Base-by-base conservation (phyloP, 2,329 filamentous ascomycete species). In the Neonectria magnoliae region DNA sequence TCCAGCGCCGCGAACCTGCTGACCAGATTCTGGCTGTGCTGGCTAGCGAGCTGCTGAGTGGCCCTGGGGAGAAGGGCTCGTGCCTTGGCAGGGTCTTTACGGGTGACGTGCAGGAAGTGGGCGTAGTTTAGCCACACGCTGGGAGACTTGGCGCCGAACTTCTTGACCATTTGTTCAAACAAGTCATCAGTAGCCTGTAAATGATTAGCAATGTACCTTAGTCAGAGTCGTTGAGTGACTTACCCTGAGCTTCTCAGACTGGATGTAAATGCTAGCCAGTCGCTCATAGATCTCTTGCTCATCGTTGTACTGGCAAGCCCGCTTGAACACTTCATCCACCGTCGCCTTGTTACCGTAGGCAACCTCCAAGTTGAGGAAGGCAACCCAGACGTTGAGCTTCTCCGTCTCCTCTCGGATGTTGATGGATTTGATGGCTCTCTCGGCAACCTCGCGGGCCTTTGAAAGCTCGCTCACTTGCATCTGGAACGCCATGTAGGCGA, bases 401-500 rank as follows among this genome's bases (percentile, higher is more conserved):
- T 98, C 96, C 3, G 90, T 89, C 77, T 97, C 92, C 77, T 98
- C 94, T 27, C 93, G 89, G 66, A 97, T 93, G 79, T 93, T 92
- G 82, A 99, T 98, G 16, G 92, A 97, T 76, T 91, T 90, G 68
- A 98, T 87, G 18, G 96, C 96, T 66, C 96, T 91, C 80, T 98
- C 92, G 2, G 93, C 94, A 64, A 98, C 91, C 69, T 95, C 92
- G 53, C 95, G 90, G 13, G 96, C 94, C 80, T 94, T 96, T 66
- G 91, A 89, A 20, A 97, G 85, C 80, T 99, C 96, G 76, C 93
- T 93, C 57, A 97, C 88, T 76, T 97, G 91, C 79, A 98, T 90
- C 80, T 98, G 93, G 86, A 97, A 97, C n/a, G 94, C 94, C 93
- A 99, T 98, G 82, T 99, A 99, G 70, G 93, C 88, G 59, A 98